phyloP scores from a whole-genome alignment of 2,329 filamentous ascomycete genomes.

The Phaeosphaeriaceae sp. region DNA sequence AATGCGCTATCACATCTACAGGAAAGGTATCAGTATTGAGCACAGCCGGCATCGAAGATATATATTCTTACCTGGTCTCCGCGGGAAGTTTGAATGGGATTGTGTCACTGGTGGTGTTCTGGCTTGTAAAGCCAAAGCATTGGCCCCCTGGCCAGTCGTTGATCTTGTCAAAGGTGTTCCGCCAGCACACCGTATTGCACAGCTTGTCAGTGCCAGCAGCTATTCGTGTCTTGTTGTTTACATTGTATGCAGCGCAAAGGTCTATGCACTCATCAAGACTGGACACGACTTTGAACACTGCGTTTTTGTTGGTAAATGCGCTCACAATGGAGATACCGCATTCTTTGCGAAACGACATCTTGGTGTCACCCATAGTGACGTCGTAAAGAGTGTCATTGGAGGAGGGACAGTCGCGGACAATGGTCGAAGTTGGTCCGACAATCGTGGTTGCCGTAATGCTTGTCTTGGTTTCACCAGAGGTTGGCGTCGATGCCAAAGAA shows the following conservation, averaged over 20 bases:
- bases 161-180: conserved; percentile 19
- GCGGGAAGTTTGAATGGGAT: conserved; percentile 8
- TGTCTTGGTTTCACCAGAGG: conserved; percentile 4
- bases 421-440: conserved; percentile 16
- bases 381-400: conserved; percentile 21
- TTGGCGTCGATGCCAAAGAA: background rate
- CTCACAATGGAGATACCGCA: conserved; percentile 13
- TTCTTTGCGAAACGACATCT: conserved; percentile 16
- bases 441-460: conserved; percentile 11
- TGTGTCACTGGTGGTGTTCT: conserved; percentile 10
- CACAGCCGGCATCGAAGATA: background rate
- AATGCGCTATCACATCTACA: conserved; percentile 16
- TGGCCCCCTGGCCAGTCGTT: conserved; percentile 22
- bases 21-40: background rate
- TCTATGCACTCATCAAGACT: conserved; percentile 20
- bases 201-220: conserved; percentile 2
- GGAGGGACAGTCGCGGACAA: conserved; percentile 22
- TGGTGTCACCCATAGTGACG: conserved; percentile 10
- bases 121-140: conserved; percentile 19
- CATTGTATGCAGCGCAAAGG: conserved; percentile 18
- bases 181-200: conserved; percentile 20
- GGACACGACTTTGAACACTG: conserved; percentile 1
- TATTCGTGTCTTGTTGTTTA: conserved; percentile 16
- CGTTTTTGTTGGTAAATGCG: conserved; percentile 6
- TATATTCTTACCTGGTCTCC: conserved; percentile 8